These are phyloP conservation scores for Agrostemma githago DNA, from an alignment of 148 eudicot species.

Conservation along the genomic window DNA sequence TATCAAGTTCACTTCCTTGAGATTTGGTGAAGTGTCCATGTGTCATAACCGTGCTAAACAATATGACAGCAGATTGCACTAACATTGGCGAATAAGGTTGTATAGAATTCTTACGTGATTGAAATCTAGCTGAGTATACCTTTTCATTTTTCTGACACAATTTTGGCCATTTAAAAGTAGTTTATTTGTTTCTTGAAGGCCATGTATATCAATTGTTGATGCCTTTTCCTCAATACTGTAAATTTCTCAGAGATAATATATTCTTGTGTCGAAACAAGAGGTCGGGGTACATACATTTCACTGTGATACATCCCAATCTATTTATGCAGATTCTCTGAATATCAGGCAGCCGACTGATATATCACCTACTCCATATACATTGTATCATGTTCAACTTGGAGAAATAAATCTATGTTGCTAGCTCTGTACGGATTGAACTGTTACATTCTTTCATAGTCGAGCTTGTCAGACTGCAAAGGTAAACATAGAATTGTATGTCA, in stretches of 20 bases:
- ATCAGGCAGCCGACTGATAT: background rate
- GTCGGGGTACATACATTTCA: background rate
- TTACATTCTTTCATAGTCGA: conserved; percentile 53
- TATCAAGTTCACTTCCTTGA: background rate
- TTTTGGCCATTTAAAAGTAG: background rate
- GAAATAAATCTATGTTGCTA: background rate
- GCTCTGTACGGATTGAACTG: conserved; percentile 13
- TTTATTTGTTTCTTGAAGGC: background rate
- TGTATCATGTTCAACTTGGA: background rate
- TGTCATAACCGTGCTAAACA: no score
- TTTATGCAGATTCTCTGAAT: no score
- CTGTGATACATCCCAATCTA: background rate
- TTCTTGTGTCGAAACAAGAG: background rate
- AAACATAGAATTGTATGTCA: conserved; percentile 7
- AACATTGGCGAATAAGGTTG: no score
- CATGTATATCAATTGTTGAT: background rate
- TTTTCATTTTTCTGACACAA: background rate
- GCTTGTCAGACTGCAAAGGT: conserved; percentile 54
- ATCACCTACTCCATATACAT: no score
- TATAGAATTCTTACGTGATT: conserved; percentile 11
- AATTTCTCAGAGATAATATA: background rate
- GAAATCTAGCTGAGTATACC: background rate
- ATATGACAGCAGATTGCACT: background rate
- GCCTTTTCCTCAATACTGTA: background rate
- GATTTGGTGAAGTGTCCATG: background rate